A percentile compares a stretch with the other conserved stretches of the same genome.
Conservation (phyloP, 805 yeast genomes). For the Ogataea polymorpha region DNA sequence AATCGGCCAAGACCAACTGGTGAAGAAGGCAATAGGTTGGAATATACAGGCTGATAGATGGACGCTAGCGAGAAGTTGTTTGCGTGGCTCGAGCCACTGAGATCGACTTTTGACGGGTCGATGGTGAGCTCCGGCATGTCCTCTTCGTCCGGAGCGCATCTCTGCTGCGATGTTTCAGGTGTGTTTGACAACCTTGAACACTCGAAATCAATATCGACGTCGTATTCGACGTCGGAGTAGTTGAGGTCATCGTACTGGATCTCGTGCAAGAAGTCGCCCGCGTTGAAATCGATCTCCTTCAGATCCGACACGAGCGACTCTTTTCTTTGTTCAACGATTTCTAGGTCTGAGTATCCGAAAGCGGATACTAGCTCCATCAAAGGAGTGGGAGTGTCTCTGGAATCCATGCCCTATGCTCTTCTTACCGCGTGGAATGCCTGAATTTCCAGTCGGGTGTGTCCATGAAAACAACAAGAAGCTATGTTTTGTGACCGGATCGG, state of each 20-base stretch:
- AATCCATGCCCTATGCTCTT: slow-evolving; percentile 7
- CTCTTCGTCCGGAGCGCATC: slow-evolving; percentile 8
- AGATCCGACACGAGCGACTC: slow-evolving; percentile 12
- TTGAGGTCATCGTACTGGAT: slow-evolving; percentile 17
- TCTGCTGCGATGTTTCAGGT: slow-evolving; percentile 16
- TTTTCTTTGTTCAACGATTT: slow-evolving; percentile 7
- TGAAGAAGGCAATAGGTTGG: slow-evolving; percentile 11
- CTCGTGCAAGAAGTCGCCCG: slow-evolving; percentile 16
- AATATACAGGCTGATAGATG: slow-evolving; percentile 7
- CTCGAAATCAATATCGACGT: slow-evolving; percentile 14
- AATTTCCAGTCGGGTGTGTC: slow-evolving; percentile 3
- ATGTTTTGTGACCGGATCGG: slow-evolving; percentile 4
- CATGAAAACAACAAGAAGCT: slow-evolving; percentile 9
- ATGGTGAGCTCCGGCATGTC: slow-evolving; percentile 13
- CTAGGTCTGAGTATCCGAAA: slow-evolving; percentile 5
- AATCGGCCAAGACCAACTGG: slow-evolving; percentile 11
- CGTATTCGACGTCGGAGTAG: slow-evolving; percentile 16
- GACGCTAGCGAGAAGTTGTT: slow-evolving; percentile 2
- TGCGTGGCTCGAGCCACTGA: background rate
- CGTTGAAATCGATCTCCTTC: slow-evolving; percentile 14
- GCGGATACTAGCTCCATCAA: slow-evolving; percentile 9
- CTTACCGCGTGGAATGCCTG: slow-evolving; percentile 3
- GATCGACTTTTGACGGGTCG: slow-evolving; percentile 14
- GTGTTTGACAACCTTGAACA: slow-evolving; percentile 7
- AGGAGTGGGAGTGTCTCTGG: slow-evolving; percentile 12